A percentile compares a stretch with the other conserved stretches of the same genome.
Evolutionary conservation across 2,329 filamentous ascomycete species (phyloP).

Genomic region (Sporothrix pallida): DNA sequence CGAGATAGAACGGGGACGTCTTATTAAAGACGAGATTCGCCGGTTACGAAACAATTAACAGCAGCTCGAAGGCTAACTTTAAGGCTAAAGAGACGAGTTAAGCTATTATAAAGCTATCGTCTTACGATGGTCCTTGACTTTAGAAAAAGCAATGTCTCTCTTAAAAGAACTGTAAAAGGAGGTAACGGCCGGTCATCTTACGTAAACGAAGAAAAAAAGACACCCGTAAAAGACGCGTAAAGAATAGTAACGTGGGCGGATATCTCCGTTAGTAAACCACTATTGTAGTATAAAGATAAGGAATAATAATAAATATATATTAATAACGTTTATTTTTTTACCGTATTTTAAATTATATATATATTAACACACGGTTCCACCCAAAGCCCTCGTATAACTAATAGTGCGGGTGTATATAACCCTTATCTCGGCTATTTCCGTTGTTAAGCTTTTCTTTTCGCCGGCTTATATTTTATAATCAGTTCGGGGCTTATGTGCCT

Average conservation of each 20-base stretch:
- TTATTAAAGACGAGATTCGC: conserved; percentile 9
- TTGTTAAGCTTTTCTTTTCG: conserved; percentile 22
- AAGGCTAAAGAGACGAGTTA: neutral
- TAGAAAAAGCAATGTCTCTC: conserved; percentile 3
- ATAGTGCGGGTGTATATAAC: neutral
- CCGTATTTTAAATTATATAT: conserved; percentile 13
- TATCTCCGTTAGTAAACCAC: neutral
- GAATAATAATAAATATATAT: conserved; percentile 11
- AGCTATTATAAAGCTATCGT: conserved; percentile 15
- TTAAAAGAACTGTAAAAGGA: conserved; percentile 6
- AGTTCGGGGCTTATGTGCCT: neutral
- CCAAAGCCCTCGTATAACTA: neutral
- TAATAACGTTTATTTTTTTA: conserved; percentile 22
- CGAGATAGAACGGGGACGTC: conserved; percentile 1
- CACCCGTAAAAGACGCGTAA: neutral
- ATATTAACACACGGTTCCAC: neutral
- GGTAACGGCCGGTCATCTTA: conserved; percentile 1
- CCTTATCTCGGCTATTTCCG: neutral
- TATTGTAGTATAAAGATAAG: conserved; percentile 1
- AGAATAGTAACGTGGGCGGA: neutral
- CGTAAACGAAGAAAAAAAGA: conserved; percentile 9
- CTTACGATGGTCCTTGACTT: conserved; percentile 9
- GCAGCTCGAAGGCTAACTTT: neutral
- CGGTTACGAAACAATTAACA: conserved; percentile 14
- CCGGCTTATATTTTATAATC: neutral